Conservation (phyloP, 2,329 filamentous ascomycete genomes). For the Penicillium sp. region DNA sequence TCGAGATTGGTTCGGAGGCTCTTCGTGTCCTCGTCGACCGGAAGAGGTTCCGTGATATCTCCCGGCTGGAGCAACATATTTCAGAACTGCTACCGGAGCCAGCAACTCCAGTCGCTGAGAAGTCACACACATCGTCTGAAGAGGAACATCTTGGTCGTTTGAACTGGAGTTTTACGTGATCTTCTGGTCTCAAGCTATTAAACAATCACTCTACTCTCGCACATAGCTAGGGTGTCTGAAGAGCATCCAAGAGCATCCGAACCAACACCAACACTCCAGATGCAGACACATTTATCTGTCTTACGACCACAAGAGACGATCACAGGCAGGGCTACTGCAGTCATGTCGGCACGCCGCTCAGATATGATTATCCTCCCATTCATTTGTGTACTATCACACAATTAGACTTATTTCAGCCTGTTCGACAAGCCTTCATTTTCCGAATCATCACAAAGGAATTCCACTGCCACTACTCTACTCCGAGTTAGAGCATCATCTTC, state of each 20-base stretch:
- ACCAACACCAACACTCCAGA: not conserved
- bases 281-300: not conserved
- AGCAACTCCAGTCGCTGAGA: conserved; percentile 10
- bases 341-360: not conserved
- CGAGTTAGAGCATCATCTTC: not conserved
- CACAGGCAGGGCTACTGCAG: not conserved
- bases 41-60: conserved; percentile 29
- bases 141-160: not conserved
- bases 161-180: conserved; percentile 7
- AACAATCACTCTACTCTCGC: not conserved
- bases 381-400: not conserved
- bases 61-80: conserved; percentile 29
- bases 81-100: conserved; percentile 30
- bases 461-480: not conserved
- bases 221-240: not conserved
- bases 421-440: not conserved
- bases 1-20: conserved; percentile 37
- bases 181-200: not conserved
- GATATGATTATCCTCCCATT: not conserved
- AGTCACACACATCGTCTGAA: conserved; percentile 1
- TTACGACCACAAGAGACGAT: not conserved
- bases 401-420: not conserved
- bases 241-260: not conserved
- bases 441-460: not conserved
- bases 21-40: conserved; percentile 38